These are phyloP conservation scores for Kodamaea neixiangensis DNA, from an alignment of 805 yeast genomes.

Conservation along the genomic window DNA sequence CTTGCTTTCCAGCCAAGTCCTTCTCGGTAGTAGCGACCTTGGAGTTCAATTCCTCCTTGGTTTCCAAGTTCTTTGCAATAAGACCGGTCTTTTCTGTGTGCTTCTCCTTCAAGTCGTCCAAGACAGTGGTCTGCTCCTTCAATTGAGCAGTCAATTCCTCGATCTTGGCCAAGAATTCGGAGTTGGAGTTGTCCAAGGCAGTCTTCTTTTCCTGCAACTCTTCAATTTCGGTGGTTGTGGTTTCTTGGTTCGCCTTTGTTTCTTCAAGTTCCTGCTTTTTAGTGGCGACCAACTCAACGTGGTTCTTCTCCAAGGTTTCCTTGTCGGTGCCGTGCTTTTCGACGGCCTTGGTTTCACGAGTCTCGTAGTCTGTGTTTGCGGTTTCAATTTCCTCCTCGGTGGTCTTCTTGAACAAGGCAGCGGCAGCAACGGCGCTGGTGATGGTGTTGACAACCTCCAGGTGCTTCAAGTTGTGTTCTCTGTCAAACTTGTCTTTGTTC, in stretches of 20 bases:
- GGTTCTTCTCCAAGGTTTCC: slow-evolving; percentile 43
- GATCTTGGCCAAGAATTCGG: slow-evolving; percentile 37
- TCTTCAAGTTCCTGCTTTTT: slow-evolving; percentile 46
- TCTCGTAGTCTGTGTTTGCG: slow-evolving; percentile 45
- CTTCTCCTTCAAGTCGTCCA: slow-evolving; percentile 34
- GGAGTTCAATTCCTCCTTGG: slow-evolving; percentile 45
- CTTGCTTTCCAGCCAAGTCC: slow-evolving; percentile 38
- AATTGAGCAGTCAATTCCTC: slow-evolving; percentile 47
- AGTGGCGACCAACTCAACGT: slow-evolving; percentile 47
- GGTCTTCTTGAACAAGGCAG: slow-evolving; percentile 40
- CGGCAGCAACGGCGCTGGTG: slow-evolving; percentile 32
- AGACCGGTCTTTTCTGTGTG: slow-evolving; percentile 32
- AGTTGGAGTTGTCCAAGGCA: slow-evolving; percentile 39
- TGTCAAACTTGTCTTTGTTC: slow-evolving; percentile 39
- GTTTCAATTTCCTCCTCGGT: slow-evolving; percentile 46
- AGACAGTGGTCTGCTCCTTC: slow-evolving; percentile 36
- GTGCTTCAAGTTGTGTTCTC: slow-evolving; percentile 40
- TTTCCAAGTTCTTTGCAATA: slow-evolving; percentile 27
- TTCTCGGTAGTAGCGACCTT: slow-evolving; percentile 39
- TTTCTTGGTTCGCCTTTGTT: slow-evolving; percentile 41
- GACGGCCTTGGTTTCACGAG: slow-evolving; percentile 49
- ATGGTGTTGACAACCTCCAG: slow-evolving; percentile 22
- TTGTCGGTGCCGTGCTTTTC: slow-evolving; percentile 48
- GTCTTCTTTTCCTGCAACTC: slow-evolving; percentile 44
- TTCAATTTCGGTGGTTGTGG: slow-evolving; percentile 48